These are phyloP conservation scores for Gnetum montanum DNA, from an alignment of 75 land plant genomes.

Conservation along the genomic window DNA sequence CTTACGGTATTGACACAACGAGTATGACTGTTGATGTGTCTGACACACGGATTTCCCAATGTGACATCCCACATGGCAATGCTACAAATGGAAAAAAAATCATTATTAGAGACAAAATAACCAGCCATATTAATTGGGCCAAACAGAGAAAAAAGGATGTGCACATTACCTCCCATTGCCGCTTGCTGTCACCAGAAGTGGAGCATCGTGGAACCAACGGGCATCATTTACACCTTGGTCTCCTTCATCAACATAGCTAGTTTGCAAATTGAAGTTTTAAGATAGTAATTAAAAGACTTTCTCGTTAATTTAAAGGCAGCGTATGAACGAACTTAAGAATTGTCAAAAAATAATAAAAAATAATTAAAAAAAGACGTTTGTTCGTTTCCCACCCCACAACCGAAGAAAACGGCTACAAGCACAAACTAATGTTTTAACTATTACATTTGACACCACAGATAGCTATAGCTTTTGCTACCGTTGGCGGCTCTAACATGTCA, in stretches of 20 bases:
- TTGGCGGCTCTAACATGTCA: too few species aligned
- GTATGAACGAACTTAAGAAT: not conserved
- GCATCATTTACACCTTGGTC: conserved; percentile 56
- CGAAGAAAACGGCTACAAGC: too few species aligned
- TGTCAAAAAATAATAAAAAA: not conserved
- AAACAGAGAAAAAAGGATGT: too few species aligned
- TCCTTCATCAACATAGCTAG: conserved; percentile 40
- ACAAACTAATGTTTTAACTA: too few species aligned
- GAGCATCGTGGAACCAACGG: conserved; percentile 30
- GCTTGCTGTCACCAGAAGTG: conserved; percentile 42
- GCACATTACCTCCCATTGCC: conserved; percentile 41
- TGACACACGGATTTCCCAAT: conserved; percentile 31
- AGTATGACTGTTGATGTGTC: conserved; percentile 32
- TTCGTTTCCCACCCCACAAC: too few species aligned
- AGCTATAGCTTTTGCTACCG: too few species aligned
- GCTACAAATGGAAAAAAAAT: too few species aligned
- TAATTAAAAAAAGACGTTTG: too few species aligned
- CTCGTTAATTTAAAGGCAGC: not conserved
- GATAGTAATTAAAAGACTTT: not conserved
- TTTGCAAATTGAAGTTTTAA: not conserved
- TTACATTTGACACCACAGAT: too few species aligned
- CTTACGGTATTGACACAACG: conserved; percentile 43
- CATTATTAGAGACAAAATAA: not conserved
- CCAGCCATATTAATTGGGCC: too few species aligned
- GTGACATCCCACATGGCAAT: conserved; percentile 43